phyloP scores from a whole-genome alignment of 2,329 filamentous ascomycete genomes.

The Acephala macrosclerotiorum region DNA sequence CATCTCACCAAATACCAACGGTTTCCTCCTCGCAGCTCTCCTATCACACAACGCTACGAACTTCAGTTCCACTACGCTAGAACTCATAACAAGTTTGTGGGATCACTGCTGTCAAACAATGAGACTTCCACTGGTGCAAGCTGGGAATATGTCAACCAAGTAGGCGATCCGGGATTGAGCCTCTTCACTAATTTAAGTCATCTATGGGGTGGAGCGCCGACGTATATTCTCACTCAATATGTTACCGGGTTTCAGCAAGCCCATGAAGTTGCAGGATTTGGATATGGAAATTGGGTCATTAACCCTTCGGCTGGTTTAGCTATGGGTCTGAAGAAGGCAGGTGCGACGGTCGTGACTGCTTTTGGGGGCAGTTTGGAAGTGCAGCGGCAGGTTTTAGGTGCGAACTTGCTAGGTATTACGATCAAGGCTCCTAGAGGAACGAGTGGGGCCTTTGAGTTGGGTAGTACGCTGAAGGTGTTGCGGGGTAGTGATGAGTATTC shows the following conservation, averaged over 20 bases:
- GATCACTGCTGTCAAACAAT: slow-evolving; percentile 49
- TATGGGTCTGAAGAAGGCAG: slow-evolving; percentile 41
- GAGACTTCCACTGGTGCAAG: slow-evolving; percentile 48
- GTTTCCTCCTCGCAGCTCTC: slow-evolving; percentile 51
- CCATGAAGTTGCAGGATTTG: slow-evolving; percentile 5
- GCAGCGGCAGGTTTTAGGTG: background rate
- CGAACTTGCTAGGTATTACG: background rate
- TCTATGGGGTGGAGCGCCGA: slow-evolving; percentile 54
- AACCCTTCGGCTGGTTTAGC: slow-evolving; percentile 36
- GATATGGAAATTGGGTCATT: slow-evolving; percentile 11
- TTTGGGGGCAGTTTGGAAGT: slow-evolving; percentile 9
- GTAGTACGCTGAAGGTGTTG: background rate
- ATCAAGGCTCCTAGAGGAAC: slow-evolving; percentile 4
- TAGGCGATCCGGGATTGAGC: slow-evolving; percentile 49
- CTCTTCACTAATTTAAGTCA: slow-evolving; percentile 52
- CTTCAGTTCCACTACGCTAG: slow-evolving; percentile 25
- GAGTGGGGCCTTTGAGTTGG: slow-evolving; percentile 15
- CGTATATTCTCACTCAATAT: slow-evolving; percentile 52
- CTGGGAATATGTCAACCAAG: slow-evolving; percentile 54
- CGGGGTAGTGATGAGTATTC: slow-evolving; percentile 5
- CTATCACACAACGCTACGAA: slow-evolving; percentile 41
- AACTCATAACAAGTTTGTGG: slow-evolving; percentile 50
- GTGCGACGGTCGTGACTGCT: slow-evolving; percentile 16
- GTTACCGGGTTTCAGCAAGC: slow-evolving; percentile 40
- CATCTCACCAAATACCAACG: slow-evolving; percentile 55